A percentile compares a stretch with the other conserved stretches of the same genome.
phyloP scores from a whole-genome alignment of 139 green algal species.

The Chlorella sorokiniana region DNA sequence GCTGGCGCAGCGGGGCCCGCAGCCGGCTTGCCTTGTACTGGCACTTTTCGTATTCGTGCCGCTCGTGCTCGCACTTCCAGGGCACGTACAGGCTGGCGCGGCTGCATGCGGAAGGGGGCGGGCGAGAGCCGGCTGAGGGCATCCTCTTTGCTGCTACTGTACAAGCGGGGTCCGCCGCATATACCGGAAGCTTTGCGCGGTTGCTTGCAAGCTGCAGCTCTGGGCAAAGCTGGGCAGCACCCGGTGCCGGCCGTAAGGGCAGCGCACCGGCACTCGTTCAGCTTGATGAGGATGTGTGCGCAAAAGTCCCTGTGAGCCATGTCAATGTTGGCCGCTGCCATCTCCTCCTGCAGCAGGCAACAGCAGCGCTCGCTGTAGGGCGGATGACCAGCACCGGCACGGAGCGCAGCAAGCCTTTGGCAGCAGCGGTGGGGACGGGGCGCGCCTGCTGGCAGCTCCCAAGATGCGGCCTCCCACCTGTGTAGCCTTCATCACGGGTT shows the following conservation, averaged over 20 bases:
- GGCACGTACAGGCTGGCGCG: constrained; percentile 62
- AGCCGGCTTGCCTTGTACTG: constrained; percentile 60
- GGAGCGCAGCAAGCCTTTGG: not conserved
- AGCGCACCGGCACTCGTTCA: constrained; percentile 85
- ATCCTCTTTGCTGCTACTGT: too few species aligned
- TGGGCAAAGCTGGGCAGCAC: not conserved
- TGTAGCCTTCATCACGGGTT: constrained; percentile 13
- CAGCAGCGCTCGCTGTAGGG: not conserved
- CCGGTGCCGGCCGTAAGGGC: too few species aligned
- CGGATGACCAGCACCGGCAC: not conserved
- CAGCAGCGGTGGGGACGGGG: not conserved
- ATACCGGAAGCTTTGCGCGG: not conserved
- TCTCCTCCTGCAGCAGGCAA: constrained; percentile 75
- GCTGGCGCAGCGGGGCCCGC: too few species aligned
- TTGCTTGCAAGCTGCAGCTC: not conserved
- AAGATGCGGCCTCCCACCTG: constrained; percentile 8
- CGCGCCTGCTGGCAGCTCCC: not conserved
- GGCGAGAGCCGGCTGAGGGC: not conserved
- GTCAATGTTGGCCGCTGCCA: constrained; percentile 76
- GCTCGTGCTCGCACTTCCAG: constrained; percentile 81
- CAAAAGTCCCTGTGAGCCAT: constrained; percentile 88
- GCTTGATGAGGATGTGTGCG: constrained; percentile 87
- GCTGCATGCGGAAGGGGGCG: not conserved
- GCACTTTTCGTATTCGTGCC: constrained; percentile 85
- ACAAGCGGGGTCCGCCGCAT: too few species aligned